These are phyloP conservation scores for Emmonsia crescens DNA, from an alignment of 2,329 filamentous ascomycete species.

Conservation along the genomic window DNA sequence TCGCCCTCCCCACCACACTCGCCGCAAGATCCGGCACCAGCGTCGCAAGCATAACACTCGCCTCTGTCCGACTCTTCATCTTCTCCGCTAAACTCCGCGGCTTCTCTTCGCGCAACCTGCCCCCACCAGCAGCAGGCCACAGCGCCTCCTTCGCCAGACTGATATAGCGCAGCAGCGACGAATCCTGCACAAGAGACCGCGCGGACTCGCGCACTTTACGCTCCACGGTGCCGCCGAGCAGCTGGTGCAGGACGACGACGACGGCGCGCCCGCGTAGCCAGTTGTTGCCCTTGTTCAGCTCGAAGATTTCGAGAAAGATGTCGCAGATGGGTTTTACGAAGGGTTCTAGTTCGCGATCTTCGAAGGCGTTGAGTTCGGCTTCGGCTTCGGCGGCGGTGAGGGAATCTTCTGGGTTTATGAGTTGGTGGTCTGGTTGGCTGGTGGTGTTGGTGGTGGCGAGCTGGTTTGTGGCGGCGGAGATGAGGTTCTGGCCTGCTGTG, in stretches of 20 bases:
- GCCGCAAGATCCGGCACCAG: conserved; percentile 83
- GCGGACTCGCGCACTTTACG: conserved; percentile 84
- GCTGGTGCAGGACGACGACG: conserved; percentile 89
- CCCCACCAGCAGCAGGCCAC: conserved; percentile 50
- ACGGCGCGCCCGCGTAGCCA: conserved; percentile 94
- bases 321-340: conserved; percentile 99
- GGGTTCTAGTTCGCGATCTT: conserved; percentile 77
- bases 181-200: conserved; percentile 62
- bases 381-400: conserved; percentile 64
- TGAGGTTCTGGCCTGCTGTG: conserved; percentile 77
- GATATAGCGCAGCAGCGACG: conserved; percentile 60
- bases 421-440: conserved; percentile 28
- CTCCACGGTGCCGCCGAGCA: conserved; percentile 92
- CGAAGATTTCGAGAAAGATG: conserved; percentile 90
- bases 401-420: conserved; percentile 36
- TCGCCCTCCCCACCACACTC: conserved; percentile 83
- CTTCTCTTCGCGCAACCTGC: conserved; percentile 37
- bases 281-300: conserved; percentile 88
- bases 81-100: conserved; percentile 62
- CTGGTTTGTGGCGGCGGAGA: conserved; percentile 42
- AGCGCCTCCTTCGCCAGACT: conserved; percentile 60
- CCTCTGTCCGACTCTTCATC: conserved; percentile 70
- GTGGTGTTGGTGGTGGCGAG: conserved; percentile 26
- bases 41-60: conserved; percentile 77
- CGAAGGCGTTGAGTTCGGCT: conserved; percentile 86